Conservation (phyloP, 2,329 filamentous ascomycete species). For the Cordyceps pruinosa region DNA sequence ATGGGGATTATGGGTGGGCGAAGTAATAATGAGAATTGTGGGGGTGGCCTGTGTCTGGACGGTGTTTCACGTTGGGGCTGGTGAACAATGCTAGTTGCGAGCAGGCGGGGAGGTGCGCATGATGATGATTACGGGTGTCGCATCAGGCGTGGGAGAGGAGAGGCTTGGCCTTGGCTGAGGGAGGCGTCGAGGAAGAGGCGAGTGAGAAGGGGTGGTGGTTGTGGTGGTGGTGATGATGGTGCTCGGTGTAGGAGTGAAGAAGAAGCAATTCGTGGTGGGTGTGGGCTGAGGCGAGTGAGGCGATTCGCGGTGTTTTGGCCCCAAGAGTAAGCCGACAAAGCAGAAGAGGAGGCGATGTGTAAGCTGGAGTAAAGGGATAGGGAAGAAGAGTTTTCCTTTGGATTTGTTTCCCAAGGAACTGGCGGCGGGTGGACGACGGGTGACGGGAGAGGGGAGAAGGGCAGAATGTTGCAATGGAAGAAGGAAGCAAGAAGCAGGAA, state of each 20-base stretch:
- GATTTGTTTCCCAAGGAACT: neutral
- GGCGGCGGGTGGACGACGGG: no score
- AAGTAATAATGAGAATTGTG: conserved; percentile 4
- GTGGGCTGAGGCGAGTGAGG: neutral
- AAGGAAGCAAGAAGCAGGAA: neutral
- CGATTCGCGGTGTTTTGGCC: conserved; percentile 7
- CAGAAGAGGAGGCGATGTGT: neutral
- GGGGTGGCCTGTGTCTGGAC: conserved; percentile 14
- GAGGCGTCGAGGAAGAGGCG: conserved; percentile 5
- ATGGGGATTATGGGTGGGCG: neutral
- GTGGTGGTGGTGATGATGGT: neutral
- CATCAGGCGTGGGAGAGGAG: conserved; percentile 10
- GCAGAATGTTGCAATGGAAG: no score
- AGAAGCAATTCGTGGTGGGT: neutral
- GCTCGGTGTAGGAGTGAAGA: neutral
- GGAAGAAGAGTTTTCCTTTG: neutral
- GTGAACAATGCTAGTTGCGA: conserved; percentile 22
- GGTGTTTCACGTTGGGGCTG: conserved; percentile 21
- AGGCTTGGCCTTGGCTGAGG: conserved; percentile 7
- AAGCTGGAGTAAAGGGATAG: neutral
- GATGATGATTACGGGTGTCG: conserved; percentile 17
- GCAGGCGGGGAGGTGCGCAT: conserved; percentile 17
- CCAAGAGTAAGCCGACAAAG: neutral
- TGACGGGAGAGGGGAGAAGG: neutral
- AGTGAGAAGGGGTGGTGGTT: neutral